Conservation (phyloP, 1,139 yeast genomes). For the Candida sp. region DNA sequence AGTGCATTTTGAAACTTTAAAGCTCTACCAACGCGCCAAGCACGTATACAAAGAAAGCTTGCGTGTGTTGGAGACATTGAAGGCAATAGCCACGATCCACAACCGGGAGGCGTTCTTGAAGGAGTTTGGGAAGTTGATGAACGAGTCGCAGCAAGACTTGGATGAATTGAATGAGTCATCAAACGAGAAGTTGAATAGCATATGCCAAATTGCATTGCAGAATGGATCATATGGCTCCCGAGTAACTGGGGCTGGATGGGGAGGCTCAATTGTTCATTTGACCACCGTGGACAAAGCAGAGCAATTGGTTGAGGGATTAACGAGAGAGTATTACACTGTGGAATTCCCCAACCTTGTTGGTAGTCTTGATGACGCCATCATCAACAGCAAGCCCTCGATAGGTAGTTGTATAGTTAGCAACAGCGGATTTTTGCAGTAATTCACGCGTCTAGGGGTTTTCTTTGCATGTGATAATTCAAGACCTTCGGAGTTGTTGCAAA, state of each 20-base stretch:
- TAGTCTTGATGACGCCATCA: conserved; percentile 53
- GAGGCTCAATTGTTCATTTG: conserved; percentile 74
- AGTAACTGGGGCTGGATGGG: conserved; percentile 85
- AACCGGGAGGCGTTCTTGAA: conserved; percentile 32
- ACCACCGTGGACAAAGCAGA: conserved; percentile 49
- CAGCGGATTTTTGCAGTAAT: conserved; percentile 5
- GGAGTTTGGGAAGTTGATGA: conserved; percentile 59
- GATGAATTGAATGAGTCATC: conserved; percentile 57
- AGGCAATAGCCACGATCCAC: conserved; percentile 29
- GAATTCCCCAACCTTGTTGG: conserved; percentile 52
- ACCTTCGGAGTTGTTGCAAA: conserved; percentile 1
- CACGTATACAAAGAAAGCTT: conserved; percentile 71
- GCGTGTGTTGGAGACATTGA: conserved; percentile 58
- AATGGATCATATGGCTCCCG: conserved; percentile 71
- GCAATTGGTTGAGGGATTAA: conserved; percentile 40
- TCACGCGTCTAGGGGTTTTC: neutral
- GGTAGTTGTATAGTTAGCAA: conserved; percentile 47
- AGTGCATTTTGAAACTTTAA: conserved; percentile 58
- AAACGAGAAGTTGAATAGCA: conserved; percentile 52
- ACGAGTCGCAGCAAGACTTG: conserved; percentile 62
- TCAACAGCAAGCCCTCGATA: conserved; percentile 60
- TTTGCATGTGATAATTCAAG: neutral
- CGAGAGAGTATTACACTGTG: conserved; percentile 48
- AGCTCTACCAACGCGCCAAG: conserved; percentile 60
- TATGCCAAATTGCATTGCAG: conserved; percentile 56